These are phyloP conservation scores for Neofusicoccum ribis DNA, from an alignment of 2,329 filamentous ascomycete species.

Conservation along the genomic window DNA sequence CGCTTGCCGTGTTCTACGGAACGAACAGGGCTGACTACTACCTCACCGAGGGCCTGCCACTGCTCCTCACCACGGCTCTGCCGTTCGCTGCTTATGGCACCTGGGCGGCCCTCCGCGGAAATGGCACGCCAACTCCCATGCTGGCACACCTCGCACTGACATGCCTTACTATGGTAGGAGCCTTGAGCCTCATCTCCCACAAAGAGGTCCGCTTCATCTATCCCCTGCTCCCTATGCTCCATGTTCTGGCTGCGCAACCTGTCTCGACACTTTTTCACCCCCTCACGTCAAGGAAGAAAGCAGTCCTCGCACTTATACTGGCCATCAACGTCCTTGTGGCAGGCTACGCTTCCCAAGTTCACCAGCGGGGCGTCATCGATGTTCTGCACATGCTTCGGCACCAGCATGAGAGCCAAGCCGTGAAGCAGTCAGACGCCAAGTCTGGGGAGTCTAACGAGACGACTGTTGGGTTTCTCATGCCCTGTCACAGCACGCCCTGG, in stretches of 20 bases:
- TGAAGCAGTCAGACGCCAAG: neutral
- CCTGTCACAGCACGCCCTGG: slow-evolving; percentile 96
- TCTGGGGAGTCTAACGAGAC: slow-evolving; percentile 25
- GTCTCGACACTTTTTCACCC: slow-evolving; percentile 26
- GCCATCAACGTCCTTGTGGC: slow-evolving; percentile 68
- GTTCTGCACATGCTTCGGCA: slow-evolving; percentile 75
- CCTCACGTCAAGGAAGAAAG: slow-evolving; percentile 48
- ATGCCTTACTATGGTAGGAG: slow-evolving; percentile 60
- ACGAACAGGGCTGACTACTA: slow-evolving; percentile 92
- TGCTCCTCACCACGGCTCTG: slow-evolving; percentile 79
- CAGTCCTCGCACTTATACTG: slow-evolving; percentile 36
- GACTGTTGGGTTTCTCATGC: slow-evolving; percentile 77
- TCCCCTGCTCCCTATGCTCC: slow-evolving; percentile 82
- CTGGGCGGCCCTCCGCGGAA: slow-evolving; percentile 39
- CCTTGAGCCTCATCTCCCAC: slow-evolving; percentile 79
- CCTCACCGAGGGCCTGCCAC: slow-evolving; percentile 81
- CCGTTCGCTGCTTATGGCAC: slow-evolving; percentile 72
- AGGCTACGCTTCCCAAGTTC: slow-evolving; percentile 70
- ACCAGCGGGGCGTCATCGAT: slow-evolving; percentile 77
- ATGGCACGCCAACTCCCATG: neutral
- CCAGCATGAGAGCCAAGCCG: slow-evolving; percentile 55
- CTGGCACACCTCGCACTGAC: slow-evolving; percentile 34
- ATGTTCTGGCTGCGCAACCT: slow-evolving; percentile 68
- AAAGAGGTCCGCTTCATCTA: slow-evolving; percentile 98
- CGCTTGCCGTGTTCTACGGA: slow-evolving; percentile 89